Base-by-base conservation (phyloP, 148 eudicot genomes). In the Vaccinium corymbosum region DNA sequence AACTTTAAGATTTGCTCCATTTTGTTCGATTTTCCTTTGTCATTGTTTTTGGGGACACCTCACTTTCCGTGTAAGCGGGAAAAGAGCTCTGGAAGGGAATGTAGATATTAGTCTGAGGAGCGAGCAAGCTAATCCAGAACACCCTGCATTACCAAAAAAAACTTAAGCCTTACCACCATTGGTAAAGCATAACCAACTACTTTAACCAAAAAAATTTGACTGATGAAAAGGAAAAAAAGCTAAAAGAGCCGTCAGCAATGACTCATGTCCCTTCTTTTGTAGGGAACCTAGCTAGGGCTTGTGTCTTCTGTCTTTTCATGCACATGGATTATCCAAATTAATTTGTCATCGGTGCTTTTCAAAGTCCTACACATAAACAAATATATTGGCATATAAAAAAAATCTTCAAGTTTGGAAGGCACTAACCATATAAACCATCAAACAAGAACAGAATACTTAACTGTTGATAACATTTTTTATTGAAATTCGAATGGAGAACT, bases 401-500 rank as follows among this genome's bases (percentile, higher is more conserved):
- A 59, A 13, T 32, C 11, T 3, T 1, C 13, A 68, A 4, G 42
- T 13, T 68, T 27, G 73, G 38, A 68, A 13, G 73, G 16, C 35
- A 4, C 35, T 29, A 29, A 68, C 73, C 74, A 46, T 80, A 72
- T 72, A 35, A 15, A 72, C 12, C 49, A 38, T 68, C 73, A 72
- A 72, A 72, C 12, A 72, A 72, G n/a, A 72, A 38, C 74, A 2
- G 3, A 25, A 4, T 19, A 13, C 27, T 57, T 57, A 76, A 42
- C 25, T 1, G 32, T 3, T n/a, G 16, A 22, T 7, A 27, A n/a
- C 4, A 14, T 3, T 3, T 9, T 57, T 0, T 17, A 9, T 35
- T 10, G 70, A 61, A 52, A 4, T 42, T 20, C 10, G 4, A 19
- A 92, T 93, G 98, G 91, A 79, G 20, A 80, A 93, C 79, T 38